Evolutionary conservation across 192 early-diverging fungal species (phyloP).

Genomic region (Anaeromyces robustus): DNA sequence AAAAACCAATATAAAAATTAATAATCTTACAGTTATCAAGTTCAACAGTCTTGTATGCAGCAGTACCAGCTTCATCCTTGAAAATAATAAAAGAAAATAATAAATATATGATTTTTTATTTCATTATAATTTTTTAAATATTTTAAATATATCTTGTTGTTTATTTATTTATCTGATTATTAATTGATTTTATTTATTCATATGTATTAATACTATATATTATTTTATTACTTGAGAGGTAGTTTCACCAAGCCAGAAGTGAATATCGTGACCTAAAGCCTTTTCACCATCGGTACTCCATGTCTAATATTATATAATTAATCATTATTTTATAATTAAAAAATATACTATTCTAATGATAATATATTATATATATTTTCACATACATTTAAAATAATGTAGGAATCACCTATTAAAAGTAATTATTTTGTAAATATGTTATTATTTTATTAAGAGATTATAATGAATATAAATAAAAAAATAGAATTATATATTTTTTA

Average conservation of each 20-base stretch:
- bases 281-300: conserved; percentile 40
- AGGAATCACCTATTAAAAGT: conserved; percentile 40
- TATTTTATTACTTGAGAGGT: conserved; percentile 42
- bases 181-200: no score
- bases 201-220: no score
- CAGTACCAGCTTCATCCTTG: conserved; percentile 60
- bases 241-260: conserved; percentile 66
- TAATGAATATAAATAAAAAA: no score
- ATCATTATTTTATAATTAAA: not conserved
- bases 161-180: no score
- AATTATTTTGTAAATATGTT: no score
- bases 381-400: conserved; percentile 55
- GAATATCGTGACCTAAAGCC: conserved; percentile 54
- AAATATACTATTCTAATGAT: not conserved
- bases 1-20: not conserved
- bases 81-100: no score
- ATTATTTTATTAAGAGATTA: no score
- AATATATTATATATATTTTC: not conserved
- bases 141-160: no score
- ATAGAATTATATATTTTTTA: not conserved
- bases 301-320: conserved; percentile 20
- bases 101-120: no score
- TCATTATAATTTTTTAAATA: no score
- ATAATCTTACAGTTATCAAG: conserved; percentile 15
- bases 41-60: conserved; percentile 71